Evolutionary conservation across 1,284 basidiomycete genomes (phyloP).

Genomic region (Vanrija pseudolonga): DNA sequence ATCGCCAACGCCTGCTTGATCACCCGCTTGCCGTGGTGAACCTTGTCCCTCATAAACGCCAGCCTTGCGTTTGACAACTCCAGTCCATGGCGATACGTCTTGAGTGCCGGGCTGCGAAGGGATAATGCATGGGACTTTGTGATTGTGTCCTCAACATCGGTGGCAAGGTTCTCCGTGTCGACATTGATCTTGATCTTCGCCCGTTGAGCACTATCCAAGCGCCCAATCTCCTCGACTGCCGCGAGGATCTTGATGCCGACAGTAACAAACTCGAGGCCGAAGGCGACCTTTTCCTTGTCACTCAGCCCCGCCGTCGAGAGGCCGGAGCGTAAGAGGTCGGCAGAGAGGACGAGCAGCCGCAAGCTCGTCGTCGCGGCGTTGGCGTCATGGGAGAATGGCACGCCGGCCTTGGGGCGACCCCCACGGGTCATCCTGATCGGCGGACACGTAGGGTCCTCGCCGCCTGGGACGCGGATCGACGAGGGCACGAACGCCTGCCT

Average conservation of each 20-base stretch:
- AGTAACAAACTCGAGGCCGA: conserved; percentile 30
- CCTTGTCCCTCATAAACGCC: conserved; percentile 25
- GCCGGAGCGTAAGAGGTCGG: conserved; percentile 31
- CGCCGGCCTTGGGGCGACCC: background rate
- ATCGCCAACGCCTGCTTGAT: conserved; percentile 21
- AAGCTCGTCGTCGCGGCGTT: conserved; percentile 25
- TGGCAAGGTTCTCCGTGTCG: conserved; percentile 14
- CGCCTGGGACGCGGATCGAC: background rate
- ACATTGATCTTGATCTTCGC: conserved; percentile 1
- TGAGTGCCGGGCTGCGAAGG: conserved; percentile 17
- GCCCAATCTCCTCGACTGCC: conserved; percentile 7
- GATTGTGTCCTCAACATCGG: conserved; percentile 24
- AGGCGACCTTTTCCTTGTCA: conserved; percentile 33
- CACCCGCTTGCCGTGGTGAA: conserved; percentile 23
- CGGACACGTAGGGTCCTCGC: conserved; percentile 8
- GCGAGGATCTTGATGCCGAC: conserved; percentile 32
- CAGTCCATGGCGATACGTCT: conserved; percentile 17
- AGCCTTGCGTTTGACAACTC: conserved; percentile 27
- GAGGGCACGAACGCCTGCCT: conserved; percentile 38
- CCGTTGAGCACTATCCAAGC: background rate
- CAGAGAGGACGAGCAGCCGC: conserved; percentile 27
- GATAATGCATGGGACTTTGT: conserved; percentile 18
- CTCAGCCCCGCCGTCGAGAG: conserved; percentile 20
- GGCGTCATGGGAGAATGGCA: conserved; percentile 21
- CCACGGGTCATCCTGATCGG: background rate